Evolutionary conservation across 2,329 filamentous ascomycete species (phyloP).

Genomic region (Aureobasidium sp.): DNA sequence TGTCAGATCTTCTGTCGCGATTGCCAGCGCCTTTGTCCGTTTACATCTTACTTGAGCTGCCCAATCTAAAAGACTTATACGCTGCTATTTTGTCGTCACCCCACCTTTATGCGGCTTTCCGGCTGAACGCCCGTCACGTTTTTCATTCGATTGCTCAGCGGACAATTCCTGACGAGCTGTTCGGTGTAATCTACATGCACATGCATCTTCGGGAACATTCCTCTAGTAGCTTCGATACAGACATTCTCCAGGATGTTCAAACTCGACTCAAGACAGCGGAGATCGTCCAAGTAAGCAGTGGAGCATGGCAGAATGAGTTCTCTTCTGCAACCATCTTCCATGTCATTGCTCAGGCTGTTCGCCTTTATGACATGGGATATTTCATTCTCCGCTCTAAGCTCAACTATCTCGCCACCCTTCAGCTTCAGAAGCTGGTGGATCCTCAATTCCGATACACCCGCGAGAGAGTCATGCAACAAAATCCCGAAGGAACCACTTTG

Average conservation of each 20-base stretch:
- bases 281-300: no score
- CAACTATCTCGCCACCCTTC: neutral
- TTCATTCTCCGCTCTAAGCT: neutral
- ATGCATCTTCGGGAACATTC: neutral
- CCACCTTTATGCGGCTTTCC: neutral
- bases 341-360: neutral
- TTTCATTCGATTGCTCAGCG: neutral
- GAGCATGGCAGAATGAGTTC: neutral
- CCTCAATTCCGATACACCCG: neutral
- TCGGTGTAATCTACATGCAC: neutral
- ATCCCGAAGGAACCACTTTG: neutral
- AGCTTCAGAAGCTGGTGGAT: neutral
- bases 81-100: neutral
- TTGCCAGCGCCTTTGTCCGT: neutral
- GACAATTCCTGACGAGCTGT: neutral
- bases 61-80: neutral
- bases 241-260: neutral
- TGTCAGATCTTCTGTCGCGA: neutral
- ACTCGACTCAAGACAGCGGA: neutral
- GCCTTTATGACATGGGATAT: neutral
- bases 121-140: neutral
- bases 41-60: neutral
- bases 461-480: neutral
- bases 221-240: neutral
- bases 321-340: neutral